Percentiles rank a stretch among this genome's conserved stretches.
Conservation (phyloP, 805 yeast species). For the Saccharomycopsis olivae region DNA sequence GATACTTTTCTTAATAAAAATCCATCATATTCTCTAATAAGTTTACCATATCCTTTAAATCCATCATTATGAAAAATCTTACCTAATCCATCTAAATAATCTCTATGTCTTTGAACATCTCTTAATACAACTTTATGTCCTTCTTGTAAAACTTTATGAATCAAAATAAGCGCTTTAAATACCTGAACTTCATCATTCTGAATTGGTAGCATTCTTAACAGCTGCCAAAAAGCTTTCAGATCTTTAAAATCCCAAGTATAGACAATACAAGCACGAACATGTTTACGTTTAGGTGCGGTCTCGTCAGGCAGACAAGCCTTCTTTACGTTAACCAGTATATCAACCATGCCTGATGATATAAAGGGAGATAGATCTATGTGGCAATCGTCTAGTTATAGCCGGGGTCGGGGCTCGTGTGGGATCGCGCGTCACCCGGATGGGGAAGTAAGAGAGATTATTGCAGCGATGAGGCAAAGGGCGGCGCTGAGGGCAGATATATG, state of each 20-base stretch:
- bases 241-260: conserved; percentile 94
- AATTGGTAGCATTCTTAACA: conserved; percentile 67
- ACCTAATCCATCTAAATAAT: conserved; percentile 67
- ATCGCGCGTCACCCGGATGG: too few species aligned
- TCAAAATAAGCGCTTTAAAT: conserved; percentile 74
- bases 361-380: not conserved
- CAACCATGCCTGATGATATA: conserved; percentile 10
- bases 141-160: conserved; percentile 92
- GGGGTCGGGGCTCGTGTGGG: too few species aligned
- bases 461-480: too few species aligned
- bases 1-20: conserved; percentile 63
- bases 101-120: conserved; percentile 70
- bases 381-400: too few species aligned
- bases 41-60: conserved; percentile 47
- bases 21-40: conserved; percentile 67
- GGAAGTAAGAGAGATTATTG: too few species aligned
- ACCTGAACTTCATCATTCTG: conserved; percentile 74
- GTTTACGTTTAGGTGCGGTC: conserved; percentile 90
- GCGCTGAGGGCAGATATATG: too few species aligned
- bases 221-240: conserved; percentile 76
- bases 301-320: conserved; percentile 85
- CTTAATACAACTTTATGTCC: conserved; percentile 83
- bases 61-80: conserved; percentile 36
- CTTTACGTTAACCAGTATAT: conserved; percentile 39
- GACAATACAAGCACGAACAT: conserved; percentile 90